Conservation (phyloP, 176 grass and related monocot species). For the Aegilops speltoides region DNA sequence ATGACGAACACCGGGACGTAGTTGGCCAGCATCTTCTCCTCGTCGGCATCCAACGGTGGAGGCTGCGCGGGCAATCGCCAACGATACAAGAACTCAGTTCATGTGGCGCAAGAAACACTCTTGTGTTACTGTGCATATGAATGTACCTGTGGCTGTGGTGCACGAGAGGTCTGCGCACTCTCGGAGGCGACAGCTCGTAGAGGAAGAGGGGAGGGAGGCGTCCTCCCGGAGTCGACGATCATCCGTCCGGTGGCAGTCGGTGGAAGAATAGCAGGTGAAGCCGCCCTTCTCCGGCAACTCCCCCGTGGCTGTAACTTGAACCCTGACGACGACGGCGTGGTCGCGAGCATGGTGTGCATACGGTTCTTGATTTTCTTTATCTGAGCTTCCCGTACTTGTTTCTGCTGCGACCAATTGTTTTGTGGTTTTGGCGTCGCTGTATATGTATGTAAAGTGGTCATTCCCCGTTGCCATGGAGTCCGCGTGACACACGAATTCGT, state of each 20-base stretch:
- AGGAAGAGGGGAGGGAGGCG: neutral
- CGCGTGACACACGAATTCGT: constrained; percentile 27
- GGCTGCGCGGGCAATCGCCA: constrained; percentile 8
- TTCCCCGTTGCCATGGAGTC: constrained; percentile 22
- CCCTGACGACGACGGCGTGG: constrained; percentile 11
- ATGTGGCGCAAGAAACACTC: neutral
- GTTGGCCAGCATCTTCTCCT: constrained; percentile 55
- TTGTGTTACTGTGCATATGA: neutral
- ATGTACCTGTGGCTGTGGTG: constrained; percentile 7
- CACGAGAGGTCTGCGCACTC: neutral
- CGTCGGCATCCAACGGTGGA: constrained; percentile 30
- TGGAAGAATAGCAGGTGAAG: neutral
- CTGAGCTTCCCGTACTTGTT: neutral
- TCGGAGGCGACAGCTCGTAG: constrained; percentile 19
- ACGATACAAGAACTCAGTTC: neutral
- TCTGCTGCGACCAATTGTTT: neutral
- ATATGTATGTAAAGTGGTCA: neutral
- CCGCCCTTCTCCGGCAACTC: neutral
- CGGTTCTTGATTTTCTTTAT: neutral
- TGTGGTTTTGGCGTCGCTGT: neutral
- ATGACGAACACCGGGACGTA: constrained; percentile 88
- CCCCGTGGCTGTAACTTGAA: constrained; percentile 23
- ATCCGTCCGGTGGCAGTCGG: neutral
- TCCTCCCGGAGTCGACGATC: neutral
- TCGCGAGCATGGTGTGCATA: constrained; percentile 25